phyloP scores from a whole-genome alignment of 495 filamentous ascomycete genomes.

The Hyaloscypha variabilis region DNA sequence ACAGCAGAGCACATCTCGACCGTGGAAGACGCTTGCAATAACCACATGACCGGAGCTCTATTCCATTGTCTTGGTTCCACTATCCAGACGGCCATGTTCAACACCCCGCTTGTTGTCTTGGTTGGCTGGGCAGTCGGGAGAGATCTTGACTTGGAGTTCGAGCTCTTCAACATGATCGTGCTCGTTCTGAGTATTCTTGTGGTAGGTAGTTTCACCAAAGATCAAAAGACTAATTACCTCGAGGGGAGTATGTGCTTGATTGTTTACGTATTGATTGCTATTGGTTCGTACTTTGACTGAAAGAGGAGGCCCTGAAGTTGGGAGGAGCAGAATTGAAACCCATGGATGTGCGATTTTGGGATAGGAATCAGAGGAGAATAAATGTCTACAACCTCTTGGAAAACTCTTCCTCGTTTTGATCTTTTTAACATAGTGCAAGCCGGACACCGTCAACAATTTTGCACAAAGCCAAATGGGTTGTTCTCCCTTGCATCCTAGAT shows the following conservation, averaged over 20 bases:
- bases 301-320: not conserved
- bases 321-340: no score
- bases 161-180: not conserved
- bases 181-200: not conserved
- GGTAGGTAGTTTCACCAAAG: not conserved
- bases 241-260: not conserved
- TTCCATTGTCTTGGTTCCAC: not conserved
- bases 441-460: no score
- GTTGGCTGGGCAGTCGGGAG: not conserved
- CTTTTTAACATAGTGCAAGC: no score
- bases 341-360: no score
- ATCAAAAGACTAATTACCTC: not conserved
- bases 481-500: no score
- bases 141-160: not conserved
- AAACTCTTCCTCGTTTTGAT: no score
- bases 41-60: not conserved
- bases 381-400: no score
- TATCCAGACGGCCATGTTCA: not conserved
- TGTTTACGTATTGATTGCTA: not conserved
- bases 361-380: no score
- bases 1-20: not conserved
- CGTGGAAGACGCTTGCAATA: not conserved
- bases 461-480: no score
- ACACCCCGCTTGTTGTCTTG: not conserved
- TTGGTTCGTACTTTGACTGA: not conserved